Base-by-base conservation (phyloP, 2,329 filamentous ascomycete genomes). In the Colletotrichum sp. region DNA sequence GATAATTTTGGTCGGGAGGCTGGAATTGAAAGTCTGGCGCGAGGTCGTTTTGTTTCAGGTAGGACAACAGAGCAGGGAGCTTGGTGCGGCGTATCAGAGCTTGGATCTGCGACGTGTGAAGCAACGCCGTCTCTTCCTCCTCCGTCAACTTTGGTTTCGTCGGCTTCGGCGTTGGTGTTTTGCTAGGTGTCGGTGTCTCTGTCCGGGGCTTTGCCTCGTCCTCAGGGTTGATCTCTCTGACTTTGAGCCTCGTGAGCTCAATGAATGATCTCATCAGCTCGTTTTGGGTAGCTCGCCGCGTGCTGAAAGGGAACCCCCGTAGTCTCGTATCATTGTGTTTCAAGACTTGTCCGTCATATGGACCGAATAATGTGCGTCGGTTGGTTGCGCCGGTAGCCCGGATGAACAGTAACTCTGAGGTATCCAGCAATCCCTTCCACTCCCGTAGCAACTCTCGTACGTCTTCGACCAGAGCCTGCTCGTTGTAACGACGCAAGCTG, bases 261-360 rank as follows among this genome's bases (percentile, higher is more conserved):
- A 98, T 94, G 80, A 98, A 99, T 1, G 94, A 94, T 52, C 96
- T 92, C 94, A 99, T 97, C 0, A 99, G 92, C 84, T 99, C 97
- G 64, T 94, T 95, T 81, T 99, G 96, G 0, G 97, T 99, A 1
- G 97, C 95, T 73, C 97, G 90, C 15, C 96, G 91, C 10, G 97
- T 99, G 83, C 91, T 98, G 84, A 99, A 99, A 0, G 97, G 97
- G 78, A 99, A 98, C 0, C 95, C 94, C 72, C 97, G 91, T 80
- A 98, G 89, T 43, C 97, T 90, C 1, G 93, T 88, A 81, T 99
- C 97, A 76, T 95, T 95, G 13, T 92, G 90, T 74, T 90, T 92
- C 70, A 99, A 85, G 2, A 98, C 93, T 81, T 98, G 96, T 2
- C 92, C 95, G 4, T 99, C 96, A 80, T 99, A 98, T 0, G 95